Evolutionary conservation across 441 rosid species (phyloP), one percentile per base, ranked within the genome.

Genomic region (Euphorbia schlechtendalii): DNA sequence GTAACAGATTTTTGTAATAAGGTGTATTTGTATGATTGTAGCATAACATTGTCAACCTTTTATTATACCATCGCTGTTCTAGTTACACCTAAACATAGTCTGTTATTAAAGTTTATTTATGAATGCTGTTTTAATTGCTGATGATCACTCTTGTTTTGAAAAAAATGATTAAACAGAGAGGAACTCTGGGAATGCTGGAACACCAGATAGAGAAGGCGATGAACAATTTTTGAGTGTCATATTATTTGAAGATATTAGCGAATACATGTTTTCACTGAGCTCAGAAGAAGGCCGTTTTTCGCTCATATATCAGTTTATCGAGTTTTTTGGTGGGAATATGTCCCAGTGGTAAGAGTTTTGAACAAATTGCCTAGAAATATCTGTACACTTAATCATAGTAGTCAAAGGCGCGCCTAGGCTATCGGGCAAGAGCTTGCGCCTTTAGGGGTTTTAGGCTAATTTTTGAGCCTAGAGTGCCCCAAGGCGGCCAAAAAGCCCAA

Each of bases 301-400:
- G 64, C 78, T 94, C 58, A 70, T 94, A 66, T 80, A 75, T 51
- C 96, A 90, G 70, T 89, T 89, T 59, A 72, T 90, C 67, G 93
- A 89, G 63, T 94, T 94, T 73, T 94, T 87, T 72, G 96, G 96
- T 75, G 96, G 85, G 40, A 80, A 76, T 73, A 75, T 87, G 69
- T 81, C 89, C 54, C 84, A 75, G 70, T 70, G 88, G 95, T 88
- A 78, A 68, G 73, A 15, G 21, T 56, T 66, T 59, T 13, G 59
- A 24, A n/a, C n/a, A n/a, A n/a, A n/a, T n/a, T n/a, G n/a, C n/a
- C n/a, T n/a, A n/a, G n/a, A n/a, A n/a, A n/a, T n/a, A n/a, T n/a
- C n/a, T n/a, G n/a, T n/a, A n/a, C n/a, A n/a, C n/a, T n/a, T n/a
- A n/a, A n/a, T n/a, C n/a, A n/a, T n/a, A n/a, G n/a, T n/a, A n/a